Evolutionary conservation across 202 grass and related monocot species (phyloP).

Genomic region (Schoenoplectus tabernaemontani): DNA sequence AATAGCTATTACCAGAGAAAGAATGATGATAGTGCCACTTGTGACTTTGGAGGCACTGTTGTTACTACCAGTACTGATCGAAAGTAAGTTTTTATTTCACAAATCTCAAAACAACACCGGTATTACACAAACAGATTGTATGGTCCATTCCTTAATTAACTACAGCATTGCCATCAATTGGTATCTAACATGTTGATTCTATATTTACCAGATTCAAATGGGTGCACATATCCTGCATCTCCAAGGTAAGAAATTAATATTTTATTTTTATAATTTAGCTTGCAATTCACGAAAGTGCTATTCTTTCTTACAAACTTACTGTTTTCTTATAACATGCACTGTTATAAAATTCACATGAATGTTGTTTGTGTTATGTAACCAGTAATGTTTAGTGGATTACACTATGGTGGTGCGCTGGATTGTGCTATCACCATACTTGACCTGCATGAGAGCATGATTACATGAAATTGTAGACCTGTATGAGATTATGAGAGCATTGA

Average conservation of each 20-base stretch:
- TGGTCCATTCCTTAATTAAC: neutral
- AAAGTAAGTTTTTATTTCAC: constrained; percentile 31
- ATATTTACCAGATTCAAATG: constrained; percentile 12
- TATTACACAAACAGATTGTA: neutral
- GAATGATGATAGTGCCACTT: constrained; percentile 38
- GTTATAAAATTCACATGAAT: neutral
- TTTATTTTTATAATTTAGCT: neutral
- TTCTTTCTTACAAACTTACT: neutral
- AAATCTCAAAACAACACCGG: neutral
- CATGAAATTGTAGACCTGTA: too few relatives aligned
- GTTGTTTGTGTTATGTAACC: neutral
- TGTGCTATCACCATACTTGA: neutral
- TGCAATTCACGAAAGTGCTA: neutral
- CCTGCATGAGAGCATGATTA: too few relatives aligned
- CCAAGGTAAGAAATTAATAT: constrained; percentile 15
- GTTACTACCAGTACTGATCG: constrained; percentile 33
- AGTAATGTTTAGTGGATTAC: neutral
- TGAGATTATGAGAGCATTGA: too few relatives aligned
- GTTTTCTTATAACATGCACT: neutral
- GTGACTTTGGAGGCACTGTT: constrained; percentile 80
- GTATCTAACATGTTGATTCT: neutral
- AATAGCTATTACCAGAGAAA: constrained; percentile 85
- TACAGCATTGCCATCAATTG: neutral
- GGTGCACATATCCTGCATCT: constrained; percentile 31
- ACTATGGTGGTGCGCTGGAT: neutral